Evolutionary conservation across 345 rosid species (phyloP).

Genomic region (Eucalyptus guilfoylei): DNA sequence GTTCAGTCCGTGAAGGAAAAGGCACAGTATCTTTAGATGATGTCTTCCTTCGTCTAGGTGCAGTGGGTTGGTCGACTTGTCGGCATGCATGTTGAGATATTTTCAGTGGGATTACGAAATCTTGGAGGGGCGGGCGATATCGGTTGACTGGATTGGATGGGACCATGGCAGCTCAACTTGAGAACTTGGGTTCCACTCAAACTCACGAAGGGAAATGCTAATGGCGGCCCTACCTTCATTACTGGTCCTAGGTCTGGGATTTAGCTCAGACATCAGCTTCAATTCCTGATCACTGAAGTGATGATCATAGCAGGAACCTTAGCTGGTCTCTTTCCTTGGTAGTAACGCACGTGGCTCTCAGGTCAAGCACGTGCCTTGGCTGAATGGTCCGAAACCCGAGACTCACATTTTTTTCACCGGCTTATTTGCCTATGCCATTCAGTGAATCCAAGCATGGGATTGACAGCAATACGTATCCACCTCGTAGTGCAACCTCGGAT

Average conservation of each 20-base stretch:
- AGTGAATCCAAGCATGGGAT: neutral
- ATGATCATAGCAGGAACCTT: neutral
- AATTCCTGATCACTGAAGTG: neutral
- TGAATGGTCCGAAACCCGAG: neutral
- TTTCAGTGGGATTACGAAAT: neutral
- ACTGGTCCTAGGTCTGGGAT: neutral
- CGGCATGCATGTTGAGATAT: neutral
- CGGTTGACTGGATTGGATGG: neutral
- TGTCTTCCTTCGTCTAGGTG: neutral
- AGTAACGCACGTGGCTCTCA: neutral
- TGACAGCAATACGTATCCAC: neutral
- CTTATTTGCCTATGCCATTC: neutral
- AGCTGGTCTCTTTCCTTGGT: neutral
- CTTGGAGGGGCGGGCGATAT: neutral
- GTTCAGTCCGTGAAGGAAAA: neutral
- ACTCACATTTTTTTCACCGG: neutral
- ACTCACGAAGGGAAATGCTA: neutral
- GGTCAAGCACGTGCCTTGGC: neutral
- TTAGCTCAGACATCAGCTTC: neutral
- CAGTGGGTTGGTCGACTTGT: neutral
- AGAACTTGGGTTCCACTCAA: neutral
- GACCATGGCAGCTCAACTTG: neutral
- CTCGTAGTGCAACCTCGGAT: neutral
- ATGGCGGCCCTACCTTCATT: neutral
- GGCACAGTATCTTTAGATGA: neutral